Evolutionary conservation across 257 asterid genomes (phyloP), one percentile per base, ranked within the genome.

Genomic region (Gentiana straminea): DNA sequence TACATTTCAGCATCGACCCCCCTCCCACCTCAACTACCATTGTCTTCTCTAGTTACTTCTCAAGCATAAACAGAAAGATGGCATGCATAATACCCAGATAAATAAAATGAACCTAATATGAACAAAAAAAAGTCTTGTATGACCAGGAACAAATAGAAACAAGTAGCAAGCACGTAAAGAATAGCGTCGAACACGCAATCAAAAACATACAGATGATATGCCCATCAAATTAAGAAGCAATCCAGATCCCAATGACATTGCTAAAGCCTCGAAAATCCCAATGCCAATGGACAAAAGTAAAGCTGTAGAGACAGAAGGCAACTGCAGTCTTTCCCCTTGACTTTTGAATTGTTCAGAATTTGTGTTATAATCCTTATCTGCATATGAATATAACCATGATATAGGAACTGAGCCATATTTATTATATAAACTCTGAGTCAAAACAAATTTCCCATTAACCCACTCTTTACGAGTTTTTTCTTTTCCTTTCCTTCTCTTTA

Each of bases 231-330:
- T 76, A 49, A 91, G 87, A 68, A 91, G 94, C 61, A 76, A 80
- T 70, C 91, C 95, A 76, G 98, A 82, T 66, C 94, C 96, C 66
- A 87, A 63, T 38, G 72, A 69, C 69, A 91, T 74, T 45, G 94
- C 90, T 51, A 68, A 44, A 63, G 96, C 86, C 74, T 91, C 98
- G 64, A 84, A 75, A 53, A 91, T 69, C 70, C 98, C 98, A 54
- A 91, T 84, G 65, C 89, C 81, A 72, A 83, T 79, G 51, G 98
- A 94, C 75, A 87, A 70, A 55, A 82, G 51, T 77, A 87, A 73
- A 75, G 95, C 96, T 10, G 98, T 86, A 58, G 98, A 82, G 24
- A 91, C 96, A 59, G 98, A 91, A 60, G 95, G 80, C 48, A 91
- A 79, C 79, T 81, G 94, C 71, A 71, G 76, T 70, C 81, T 81